phyloP scores from a whole-genome alignment of 208 protist species.

The Crithidia fasciculata region DNA sequence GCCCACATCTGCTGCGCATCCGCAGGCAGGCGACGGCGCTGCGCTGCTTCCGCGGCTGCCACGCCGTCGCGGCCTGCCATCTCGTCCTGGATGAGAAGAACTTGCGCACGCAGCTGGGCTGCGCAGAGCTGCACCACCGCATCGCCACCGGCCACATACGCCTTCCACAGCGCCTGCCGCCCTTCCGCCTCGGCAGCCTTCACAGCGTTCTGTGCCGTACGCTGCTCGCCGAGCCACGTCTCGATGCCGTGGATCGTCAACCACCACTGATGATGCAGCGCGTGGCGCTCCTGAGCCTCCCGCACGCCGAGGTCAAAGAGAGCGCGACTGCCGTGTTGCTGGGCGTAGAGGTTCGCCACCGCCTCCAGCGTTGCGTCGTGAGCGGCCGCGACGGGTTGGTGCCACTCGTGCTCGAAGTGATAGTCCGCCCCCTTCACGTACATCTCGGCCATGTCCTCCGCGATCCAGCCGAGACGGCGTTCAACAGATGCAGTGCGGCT shows the following conservation, averaged over 20 bases:
- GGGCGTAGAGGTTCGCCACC: constrained; percentile 44
- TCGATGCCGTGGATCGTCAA: constrained; percentile 39
- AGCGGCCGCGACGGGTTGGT: constrained; percentile 41
- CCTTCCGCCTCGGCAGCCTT: constrained; percentile 27
- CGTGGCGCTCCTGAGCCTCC: constrained; percentile 53
- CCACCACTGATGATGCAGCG: constrained; percentile 41
- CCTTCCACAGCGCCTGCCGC: constrained; percentile 36
- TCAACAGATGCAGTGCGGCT: constrained; percentile 15
- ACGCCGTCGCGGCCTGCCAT: constrained; percentile 28
- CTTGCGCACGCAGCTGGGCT: constrained; percentile 33
- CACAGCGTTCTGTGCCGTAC: constrained; percentile 23
- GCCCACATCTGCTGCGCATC: constrained; percentile 24
- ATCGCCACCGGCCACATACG: constrained; percentile 27
- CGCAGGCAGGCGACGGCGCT: constrained; percentile 11
- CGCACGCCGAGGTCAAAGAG: constrained; percentile 49
- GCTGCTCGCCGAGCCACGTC: constrained; percentile 33
- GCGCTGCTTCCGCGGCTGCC: constrained; percentile 6
- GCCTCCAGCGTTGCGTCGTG: constrained; percentile 37
- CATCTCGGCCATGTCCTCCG: constrained; percentile 46
- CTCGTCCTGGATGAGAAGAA: constrained; percentile 21
- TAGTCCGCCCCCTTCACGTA: constrained; percentile 39
- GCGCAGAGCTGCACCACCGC: constrained; percentile 30
- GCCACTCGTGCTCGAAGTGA: constrained; percentile 50
- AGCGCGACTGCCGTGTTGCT: constrained; percentile 39
- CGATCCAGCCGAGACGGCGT: constrained; percentile 56